Conservation (phyloP, 2,329 filamentous ascomycete species). For the Fusarium sp. region DNA sequence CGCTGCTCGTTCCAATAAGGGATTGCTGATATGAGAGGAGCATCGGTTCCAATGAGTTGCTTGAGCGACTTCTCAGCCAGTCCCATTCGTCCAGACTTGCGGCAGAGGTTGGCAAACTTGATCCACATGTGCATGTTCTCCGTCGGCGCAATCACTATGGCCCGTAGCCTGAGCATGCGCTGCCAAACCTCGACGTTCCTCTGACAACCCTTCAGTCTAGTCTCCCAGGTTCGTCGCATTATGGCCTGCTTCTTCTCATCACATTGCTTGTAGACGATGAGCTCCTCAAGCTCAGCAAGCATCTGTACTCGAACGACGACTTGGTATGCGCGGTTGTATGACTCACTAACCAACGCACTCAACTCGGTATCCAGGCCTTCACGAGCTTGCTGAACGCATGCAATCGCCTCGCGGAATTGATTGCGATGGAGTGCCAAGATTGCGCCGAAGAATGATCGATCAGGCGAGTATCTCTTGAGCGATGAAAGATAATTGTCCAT, state of each 20-base stretch:
- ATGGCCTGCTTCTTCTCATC: slow-evolving; percentile 88
- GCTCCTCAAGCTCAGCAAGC: slow-evolving; percentile 97
- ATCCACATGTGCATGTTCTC: slow-evolving; percentile 99
- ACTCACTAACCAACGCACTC: slow-evolving; percentile 95
- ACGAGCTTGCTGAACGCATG: slow-evolving; percentile 88
- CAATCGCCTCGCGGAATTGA: slow-evolving; percentile 89
- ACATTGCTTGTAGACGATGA: slow-evolving; percentile 96
- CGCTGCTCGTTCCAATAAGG: slow-evolving; percentile 61
- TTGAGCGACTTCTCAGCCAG: slow-evolving; percentile 95
- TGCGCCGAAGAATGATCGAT: slow-evolving; percentile 96
- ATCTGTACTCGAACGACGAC: slow-evolving; percentile 99
- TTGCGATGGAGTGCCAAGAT: slow-evolving; percentile 95
- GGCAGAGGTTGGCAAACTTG: slow-evolving; percentile 97
- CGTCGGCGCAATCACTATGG: slow-evolving; percentile 86
- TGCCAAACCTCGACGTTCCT: slow-evolving; percentile 99
- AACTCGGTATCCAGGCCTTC: slow-evolving; percentile 96
- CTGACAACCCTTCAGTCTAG: slow-evolving; percentile 91
- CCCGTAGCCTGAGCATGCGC: slow-evolving; percentile 93
- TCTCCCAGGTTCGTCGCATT: slow-evolving; percentile 95
- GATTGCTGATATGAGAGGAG: slow-evolving; percentile 66
- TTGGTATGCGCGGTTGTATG: slow-evolving; percentile 95
- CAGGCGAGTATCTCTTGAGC: slow-evolving; percentile 92
- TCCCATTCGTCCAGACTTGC: slow-evolving; percentile 93
- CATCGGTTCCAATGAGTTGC: slow-evolving; percentile 80
- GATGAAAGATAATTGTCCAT: slow-evolving; percentile 98